Evolutionary conservation across 2,329 filamentous ascomycete genomes (phyloP), one percentile per base, ranked within the genome.

Genomic region (Cordyceps farinosa): DNA sequence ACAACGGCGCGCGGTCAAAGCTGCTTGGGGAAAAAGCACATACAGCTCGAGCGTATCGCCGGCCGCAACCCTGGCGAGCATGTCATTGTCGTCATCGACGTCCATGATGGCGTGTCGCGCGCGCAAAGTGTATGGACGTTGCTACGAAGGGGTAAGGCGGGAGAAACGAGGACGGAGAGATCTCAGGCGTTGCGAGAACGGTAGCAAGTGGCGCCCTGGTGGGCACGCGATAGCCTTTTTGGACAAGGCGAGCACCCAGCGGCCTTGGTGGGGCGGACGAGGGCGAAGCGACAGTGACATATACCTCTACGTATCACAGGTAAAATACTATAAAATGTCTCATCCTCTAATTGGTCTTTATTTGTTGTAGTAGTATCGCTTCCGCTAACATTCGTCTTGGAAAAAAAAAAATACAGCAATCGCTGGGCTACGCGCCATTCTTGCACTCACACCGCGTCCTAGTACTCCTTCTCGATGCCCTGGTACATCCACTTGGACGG

Each of bases 1-100:
- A 65, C 40, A 22, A 22, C 10, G 34, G 22, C 57, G 38, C 40
- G 56, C n/a, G 6, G 30, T 47, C 45, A 17, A 13, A 15, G 15
- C n/a, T 47, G 13, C 45, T 11, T 11, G 36, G 30, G 27, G 38
- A 1, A 8, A 22, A 15, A 34, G 30, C 8, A 71, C 84, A 75
- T 77, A 88, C 86, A 80, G 81, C 70, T 86, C 81, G 66, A 87
- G 81, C 22, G 77, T 69, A 27, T 78, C 80, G 66, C 84, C 84
- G 22, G 76, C 72, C 29, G 84, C 83, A 67, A 86, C 76, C 64
- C 67, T 77, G 66, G 70, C 72, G 67, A 86, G 75, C 36, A 80
- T 73, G 36, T 78, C 80, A 54, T 84, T 80, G 66, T 83, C 83
- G 51, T 74, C 75, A 66, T 87, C 84, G 42, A 82, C 78, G 62